A percentile compares a stretch with the other conserved stretches of the same genome.
Conservation (phyloP, 192 early-diverging fungal genomes). For the Geosiphon pyriformis region DNA sequence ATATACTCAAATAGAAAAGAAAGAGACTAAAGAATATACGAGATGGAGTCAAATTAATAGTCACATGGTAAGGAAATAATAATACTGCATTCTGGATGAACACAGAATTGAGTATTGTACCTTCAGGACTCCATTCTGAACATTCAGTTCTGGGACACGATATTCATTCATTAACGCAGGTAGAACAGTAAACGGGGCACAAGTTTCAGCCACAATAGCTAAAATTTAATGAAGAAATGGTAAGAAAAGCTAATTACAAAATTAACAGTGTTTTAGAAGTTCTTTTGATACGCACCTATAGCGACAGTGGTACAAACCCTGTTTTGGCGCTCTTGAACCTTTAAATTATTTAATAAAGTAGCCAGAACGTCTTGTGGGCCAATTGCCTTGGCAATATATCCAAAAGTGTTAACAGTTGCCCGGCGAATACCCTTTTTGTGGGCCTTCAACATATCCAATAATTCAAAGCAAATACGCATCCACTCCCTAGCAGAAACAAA, state of each 20-base stretch:
- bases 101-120: slow-evolving; percentile 10
- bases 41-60: background rate
- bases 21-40: slow-evolving; percentile 46
- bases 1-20: slow-evolving; percentile 99
- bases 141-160: slow-evolving; percentile 97
- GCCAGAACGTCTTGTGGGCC: slow-evolving; percentile 98
- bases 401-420: slow-evolving; percentile 97
- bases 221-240: background rate
- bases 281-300: slow-evolving; percentile 42
- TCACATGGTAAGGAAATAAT: background rate
- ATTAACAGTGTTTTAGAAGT: background rate
- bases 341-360: slow-evolving; percentile 96
- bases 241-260: slow-evolving; percentile 61
- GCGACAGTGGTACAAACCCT: slow-evolving; percentile 99
- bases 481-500: slow-evolving; percentile 95
- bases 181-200: slow-evolving; percentile 95
- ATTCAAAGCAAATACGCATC: slow-evolving; percentile 99
- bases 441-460: slow-evolving; percentile 94
- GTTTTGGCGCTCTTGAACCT: slow-evolving; percentile 98
- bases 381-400: slow-evolving; percentile 98
- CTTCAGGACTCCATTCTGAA: slow-evolving; percentile 99
- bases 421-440: slow-evolving; percentile 93
- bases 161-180: slow-evolving; percentile 99
- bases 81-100: background rate
- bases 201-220: slow-evolving; percentile 79